Percentiles rank a stretch among this genome's conserved stretches.
Conservation (phyloP, 1,284 basidiomycete species). For the Trametes pubescens region DNA sequence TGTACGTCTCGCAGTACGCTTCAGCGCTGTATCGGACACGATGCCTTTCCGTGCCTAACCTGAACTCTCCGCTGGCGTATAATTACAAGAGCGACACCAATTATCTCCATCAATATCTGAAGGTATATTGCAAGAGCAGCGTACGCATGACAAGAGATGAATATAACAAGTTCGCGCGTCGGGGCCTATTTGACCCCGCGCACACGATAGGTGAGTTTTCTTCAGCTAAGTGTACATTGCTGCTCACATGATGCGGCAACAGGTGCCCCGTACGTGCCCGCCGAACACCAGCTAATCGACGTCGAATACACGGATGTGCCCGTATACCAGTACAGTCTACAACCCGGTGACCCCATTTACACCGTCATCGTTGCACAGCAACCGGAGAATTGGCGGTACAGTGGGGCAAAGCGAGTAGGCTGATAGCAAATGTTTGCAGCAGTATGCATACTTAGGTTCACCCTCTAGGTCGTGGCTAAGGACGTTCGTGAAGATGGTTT, state of each 20-base stretch:
- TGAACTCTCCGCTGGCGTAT: background rate
- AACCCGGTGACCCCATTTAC: background rate
- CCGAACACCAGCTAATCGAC: background rate
- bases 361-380: background rate
- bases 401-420: background rate
- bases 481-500: background rate
- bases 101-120: background rate
- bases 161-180: background rate
- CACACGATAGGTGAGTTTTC: background rate
- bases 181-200: background rate
- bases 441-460: no score
- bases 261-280: background rate
- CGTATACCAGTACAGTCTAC: conserved; percentile 1
- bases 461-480: background rate
- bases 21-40: background rate
- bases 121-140: background rate
- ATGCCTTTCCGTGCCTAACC: background rate
- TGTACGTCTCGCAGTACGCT: background rate
- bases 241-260: background rate
- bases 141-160: background rate
- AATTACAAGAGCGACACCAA: conserved; percentile 4
- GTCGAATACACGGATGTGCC: background rate
- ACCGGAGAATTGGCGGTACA: background rate
- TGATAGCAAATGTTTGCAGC: no score
- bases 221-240: background rate